Base-by-base conservation (phyloP, 2,329 filamentous ascomycete species). In the Neodidymelliopsis sp. region DNA sequence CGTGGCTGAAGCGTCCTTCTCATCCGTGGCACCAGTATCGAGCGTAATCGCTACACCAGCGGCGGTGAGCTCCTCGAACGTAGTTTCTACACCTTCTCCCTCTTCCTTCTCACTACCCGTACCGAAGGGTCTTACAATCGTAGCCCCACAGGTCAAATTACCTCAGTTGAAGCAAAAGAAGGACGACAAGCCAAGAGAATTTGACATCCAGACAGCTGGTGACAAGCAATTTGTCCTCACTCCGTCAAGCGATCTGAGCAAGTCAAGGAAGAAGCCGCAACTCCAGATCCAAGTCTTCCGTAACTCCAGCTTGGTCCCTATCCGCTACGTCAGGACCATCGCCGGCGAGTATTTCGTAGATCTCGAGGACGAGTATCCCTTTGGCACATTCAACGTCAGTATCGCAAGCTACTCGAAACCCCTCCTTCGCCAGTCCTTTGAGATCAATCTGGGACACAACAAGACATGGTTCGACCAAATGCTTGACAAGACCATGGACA, bases 141-240 rank as follows among this genome's bases (percentile, higher is more conserved):
- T 70, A 11, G 62, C 57, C 6, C 42, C 57, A 5, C 38, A 50
- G 33, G 40, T 38, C 29, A 28, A 45, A 24, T 51, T 53, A 27
- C 46, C 50, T 4, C 53, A 48, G 29, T 31, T 29, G 24, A 54
- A 53, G 33, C 30, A 49, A 12, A 49, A 55, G 18, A 57, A 62
- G 28, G 28, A 36, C 10, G 69, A 65, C 15, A 66, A 72, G 12
- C 66, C 69, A 3, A 72, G 75, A 28, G 65, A 68, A 9, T 83
- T 82, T 59, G 77, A 81, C 49, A 71, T 83, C n/a, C 75, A 81
- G 50, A 73, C 78, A n/a, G 74, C 82, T 53, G 80, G 79, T 4
- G 77, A 82, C 51, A 76, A 76, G 36, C 79, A 83, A 57, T 77
- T 84, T 45, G 66, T 81, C 31, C 72, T 84, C 38, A 77, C 77